Percentiles rank a stretch among this genome's conserved stretches.
phyloP scores from a whole-genome alignment of 2,329 filamentous ascomycete species.

The Fusarium pininemorale region DNA sequence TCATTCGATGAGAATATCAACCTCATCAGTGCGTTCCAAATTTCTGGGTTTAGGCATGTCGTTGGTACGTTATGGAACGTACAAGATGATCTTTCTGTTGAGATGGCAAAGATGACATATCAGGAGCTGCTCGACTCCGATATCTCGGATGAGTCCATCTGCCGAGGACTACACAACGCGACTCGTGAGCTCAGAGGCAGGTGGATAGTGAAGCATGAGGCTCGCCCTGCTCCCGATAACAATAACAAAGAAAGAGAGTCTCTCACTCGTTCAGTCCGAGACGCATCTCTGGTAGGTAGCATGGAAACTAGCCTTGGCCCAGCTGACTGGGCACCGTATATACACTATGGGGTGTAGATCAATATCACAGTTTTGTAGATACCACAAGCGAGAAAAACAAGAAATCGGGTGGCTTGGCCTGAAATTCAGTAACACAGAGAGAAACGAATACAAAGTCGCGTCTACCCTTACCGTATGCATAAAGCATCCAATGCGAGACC shows the following conservation, averaged over 20 bases:
- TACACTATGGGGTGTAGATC: neutral
- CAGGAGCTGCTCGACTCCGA: neutral
- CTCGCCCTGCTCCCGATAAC: too few species aligned
- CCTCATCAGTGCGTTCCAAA: neutral
- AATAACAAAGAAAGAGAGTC: neutral
- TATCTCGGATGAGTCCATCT: neutral
- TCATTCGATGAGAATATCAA: neutral
- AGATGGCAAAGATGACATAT: neutral
- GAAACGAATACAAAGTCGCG: neutral
- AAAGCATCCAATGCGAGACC: neutral
- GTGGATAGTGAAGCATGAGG: neutral
- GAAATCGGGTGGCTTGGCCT: neutral
- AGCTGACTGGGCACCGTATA: neutral
- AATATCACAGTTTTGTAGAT: fast-evolving
- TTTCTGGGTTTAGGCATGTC: neutral
- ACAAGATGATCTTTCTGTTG: neutral
- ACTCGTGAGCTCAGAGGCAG: neutral
- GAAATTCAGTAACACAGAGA: neutral
- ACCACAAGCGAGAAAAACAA: too few species aligned
- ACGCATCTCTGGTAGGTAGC: neutral
- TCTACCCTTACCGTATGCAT: neutral
- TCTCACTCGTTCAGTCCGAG: neutral
- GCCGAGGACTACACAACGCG: neutral
- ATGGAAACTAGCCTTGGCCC: neutral
- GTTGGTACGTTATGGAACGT: neutral